Evolutionary conservation across 2,329 filamentous ascomycete genomes (phyloP).

Genomic region (Fusarium sp.): DNA sequence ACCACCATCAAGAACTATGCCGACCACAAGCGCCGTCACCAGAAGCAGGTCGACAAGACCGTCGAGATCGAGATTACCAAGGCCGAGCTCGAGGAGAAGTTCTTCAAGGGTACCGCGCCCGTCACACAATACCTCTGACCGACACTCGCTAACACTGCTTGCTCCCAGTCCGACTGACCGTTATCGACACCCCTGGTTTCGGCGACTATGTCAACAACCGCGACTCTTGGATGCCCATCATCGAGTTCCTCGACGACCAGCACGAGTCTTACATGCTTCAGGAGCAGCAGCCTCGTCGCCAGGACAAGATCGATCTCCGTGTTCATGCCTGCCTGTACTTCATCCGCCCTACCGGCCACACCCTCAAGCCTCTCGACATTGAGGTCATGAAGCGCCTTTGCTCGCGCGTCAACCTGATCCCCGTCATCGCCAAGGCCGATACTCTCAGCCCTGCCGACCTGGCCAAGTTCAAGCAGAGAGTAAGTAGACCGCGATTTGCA

Average conservation of each 20-base stretch:
- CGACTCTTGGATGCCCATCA: constrained; percentile 99
- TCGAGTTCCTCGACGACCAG: constrained; percentile 99
- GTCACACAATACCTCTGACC: constrained; percentile 7
- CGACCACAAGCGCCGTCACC: constrained; percentile 98
- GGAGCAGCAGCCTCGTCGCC: constrained; percentile 97
- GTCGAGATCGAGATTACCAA: constrained; percentile 99
- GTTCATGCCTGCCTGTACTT: constrained; percentile 99
- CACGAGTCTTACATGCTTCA: constrained; percentile 99
- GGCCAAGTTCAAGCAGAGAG: constrained; percentile 93
- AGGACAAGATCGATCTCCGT: constrained; percentile 99
- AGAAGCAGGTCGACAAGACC: constrained; percentile 99
- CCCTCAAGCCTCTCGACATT: constrained; percentile 97
- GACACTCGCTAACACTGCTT: constrained; percentile 34
- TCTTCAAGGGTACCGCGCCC: constrained; percentile 90
- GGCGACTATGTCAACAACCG: constrained; percentile 99
- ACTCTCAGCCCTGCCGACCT: constrained; percentile 94
- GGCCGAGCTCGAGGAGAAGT: constrained; percentile 99
- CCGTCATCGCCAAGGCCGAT: constrained; percentile 98
- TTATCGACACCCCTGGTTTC: constrained; percentile 98
- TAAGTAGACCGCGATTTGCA: constrained; percentile 60
- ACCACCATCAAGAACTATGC: constrained; percentile 99
- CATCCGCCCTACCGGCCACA: constrained; percentile 98
- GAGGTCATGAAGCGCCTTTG: constrained; percentile 99
- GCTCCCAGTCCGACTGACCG: constrained; percentile 87
- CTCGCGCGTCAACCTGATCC: constrained; percentile 97